phyloP scores from a whole-genome alignment of 129 eudicot species.

The Ambrosia artemisiifolia region DNA sequence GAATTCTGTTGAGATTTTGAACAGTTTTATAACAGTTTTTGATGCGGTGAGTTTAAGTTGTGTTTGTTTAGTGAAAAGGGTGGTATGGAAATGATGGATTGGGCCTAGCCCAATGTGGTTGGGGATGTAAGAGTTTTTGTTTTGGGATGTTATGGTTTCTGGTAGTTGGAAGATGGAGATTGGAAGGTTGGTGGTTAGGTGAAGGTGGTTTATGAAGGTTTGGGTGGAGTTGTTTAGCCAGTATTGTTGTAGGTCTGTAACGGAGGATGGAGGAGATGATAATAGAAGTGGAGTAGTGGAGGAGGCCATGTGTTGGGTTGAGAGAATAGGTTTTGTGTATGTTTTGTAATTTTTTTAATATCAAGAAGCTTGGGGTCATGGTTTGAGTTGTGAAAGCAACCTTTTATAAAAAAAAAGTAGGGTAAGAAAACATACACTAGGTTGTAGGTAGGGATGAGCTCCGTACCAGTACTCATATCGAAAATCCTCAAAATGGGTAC shows the following conservation, averaged over 20 bases:
- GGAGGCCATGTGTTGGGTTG: slow-evolving; percentile 7
- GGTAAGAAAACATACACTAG: too few species aligned
- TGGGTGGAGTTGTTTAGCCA: slow-evolving; percentile 11
- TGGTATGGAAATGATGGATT: slow-evolving; percentile 27
- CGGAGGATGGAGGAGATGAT: slow-evolving; percentile 16
- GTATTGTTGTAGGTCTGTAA: slow-evolving; percentile 11
- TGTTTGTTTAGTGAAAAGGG: slow-evolving; percentile 20
- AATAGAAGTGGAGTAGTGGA: background rate
- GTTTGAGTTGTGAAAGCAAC: too few species aligned
- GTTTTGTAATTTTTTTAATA: background rate
- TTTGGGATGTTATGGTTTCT: slow-evolving; percentile 19
- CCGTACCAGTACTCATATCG: too few species aligned
- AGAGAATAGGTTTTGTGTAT: background rate
- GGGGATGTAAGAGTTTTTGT: slow-evolving; percentile 25
- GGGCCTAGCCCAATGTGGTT: slow-evolving; percentile 26
- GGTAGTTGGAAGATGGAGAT: slow-evolving; percentile 21
- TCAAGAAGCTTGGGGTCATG: too few species aligned
- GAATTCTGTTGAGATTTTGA: background rate
- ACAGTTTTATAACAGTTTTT: slow-evolving; percentile 1
- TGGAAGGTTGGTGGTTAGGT: slow-evolving; percentile 7
- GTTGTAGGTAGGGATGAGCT: too few species aligned
- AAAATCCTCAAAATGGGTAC: too few species aligned
- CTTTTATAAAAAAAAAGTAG: too few species aligned
- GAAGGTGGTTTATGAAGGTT: slow-evolving; percentile 9
- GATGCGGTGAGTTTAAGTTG: slow-evolving; percentile 25